These are phyloP conservation scores for Thelephora ganbajun DNA, from an alignment of 768 basidiomycete species.

Conservation along the genomic window DNA sequence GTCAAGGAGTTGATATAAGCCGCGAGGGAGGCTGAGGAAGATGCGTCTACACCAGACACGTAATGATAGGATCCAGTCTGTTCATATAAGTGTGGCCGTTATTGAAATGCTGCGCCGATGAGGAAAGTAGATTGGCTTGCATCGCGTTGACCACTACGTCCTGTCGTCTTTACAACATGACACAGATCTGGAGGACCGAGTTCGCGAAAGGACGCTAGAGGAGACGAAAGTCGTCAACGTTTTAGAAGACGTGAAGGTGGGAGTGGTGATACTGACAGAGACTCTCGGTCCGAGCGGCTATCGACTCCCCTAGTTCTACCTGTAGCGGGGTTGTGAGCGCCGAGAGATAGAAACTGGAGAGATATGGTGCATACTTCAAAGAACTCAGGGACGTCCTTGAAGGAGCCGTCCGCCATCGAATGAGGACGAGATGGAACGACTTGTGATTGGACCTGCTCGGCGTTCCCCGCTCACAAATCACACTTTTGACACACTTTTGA, in stretches of 20 bases:
- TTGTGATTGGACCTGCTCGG: not conserved
- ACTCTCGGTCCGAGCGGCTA: slow-evolving; percentile 83
- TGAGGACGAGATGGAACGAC: not conserved
- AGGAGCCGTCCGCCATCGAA: slow-evolving; percentile 45
- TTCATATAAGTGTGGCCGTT: not conserved
- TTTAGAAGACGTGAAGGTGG: not conserved
- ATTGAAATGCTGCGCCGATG: slow-evolving; percentile 1
- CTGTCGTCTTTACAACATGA: slow-evolving; percentile 88
- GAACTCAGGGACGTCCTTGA: slow-evolving; percentile 92
- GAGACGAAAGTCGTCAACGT: slow-evolving; percentile 9
- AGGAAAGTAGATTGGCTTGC: slow-evolving; percentile 30
- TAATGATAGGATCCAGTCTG: slow-evolving; percentile 96
- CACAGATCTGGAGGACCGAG: slow-evolving; percentile 95
- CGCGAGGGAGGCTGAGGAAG: slow-evolving; percentile 92
- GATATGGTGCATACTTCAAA: slow-evolving; percentile 56
- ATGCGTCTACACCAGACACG: slow-evolving; percentile 96
- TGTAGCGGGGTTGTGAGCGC: slow-evolving; percentile 16
- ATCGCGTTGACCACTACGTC: slow-evolving; percentile 73
- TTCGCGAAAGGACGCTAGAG: slow-evolving; percentile 83
- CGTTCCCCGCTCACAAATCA: too few species aligned
- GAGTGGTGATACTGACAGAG: slow-evolving; percentile 45
- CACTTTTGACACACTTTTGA: too few species aligned
- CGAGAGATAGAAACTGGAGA: not conserved
- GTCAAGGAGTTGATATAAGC: slow-evolving; percentile 99
- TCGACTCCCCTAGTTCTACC: slow-evolving; percentile 83